Evolutionary conservation across 2,329 filamentous ascomycete species (phyloP).

Genomic region (Cercospora berteroae): DNA sequence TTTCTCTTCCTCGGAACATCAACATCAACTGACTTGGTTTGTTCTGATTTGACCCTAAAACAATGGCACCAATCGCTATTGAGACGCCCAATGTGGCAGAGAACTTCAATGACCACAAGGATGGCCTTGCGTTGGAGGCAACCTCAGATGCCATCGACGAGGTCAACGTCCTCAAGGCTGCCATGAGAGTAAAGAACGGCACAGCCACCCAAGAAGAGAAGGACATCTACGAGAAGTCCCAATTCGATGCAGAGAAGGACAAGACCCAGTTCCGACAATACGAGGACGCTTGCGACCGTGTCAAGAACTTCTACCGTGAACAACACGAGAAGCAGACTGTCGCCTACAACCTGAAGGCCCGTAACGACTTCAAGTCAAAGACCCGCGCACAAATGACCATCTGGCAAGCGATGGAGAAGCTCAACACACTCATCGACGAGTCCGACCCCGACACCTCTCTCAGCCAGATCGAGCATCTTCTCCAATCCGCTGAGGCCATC

Average conservation of each 20-base stretch:
- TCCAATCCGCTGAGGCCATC: constrained; percentile 87
- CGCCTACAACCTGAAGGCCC: constrained; percentile 79
- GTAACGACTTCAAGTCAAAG: constrained; percentile 66
- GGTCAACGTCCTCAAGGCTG: constrained; percentile 60
- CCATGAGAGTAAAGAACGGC: constrained; percentile 51
- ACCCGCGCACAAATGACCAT: constrained; percentile 75
- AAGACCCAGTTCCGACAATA: constrained; percentile 81
- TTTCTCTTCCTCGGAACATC: background rate
- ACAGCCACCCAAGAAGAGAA: constrained; percentile 46
- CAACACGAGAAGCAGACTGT: constrained; percentile 71
- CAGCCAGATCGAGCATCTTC: constrained; percentile 83
- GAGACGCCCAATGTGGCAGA: constrained; percentile 45
- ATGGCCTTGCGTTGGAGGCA: constrained; percentile 58
- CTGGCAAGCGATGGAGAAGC: constrained; percentile 90
- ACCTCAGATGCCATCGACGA: constrained; percentile 59
- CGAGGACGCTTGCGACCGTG: constrained; percentile 75
- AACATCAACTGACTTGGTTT: background rate
- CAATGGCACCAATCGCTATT: constrained; percentile 48
- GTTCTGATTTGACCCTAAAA: constrained; percentile 18
- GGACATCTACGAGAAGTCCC: constrained; percentile 57
- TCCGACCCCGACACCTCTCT: constrained; percentile 86
- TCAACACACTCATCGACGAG: constrained; percentile 87
- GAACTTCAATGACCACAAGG: constrained; percentile 50
- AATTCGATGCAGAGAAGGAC: constrained; percentile 73
- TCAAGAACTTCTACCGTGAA: constrained; percentile 81